Base-by-base conservation (phyloP, 225 moss, liverwort and hornwort species). In the Sphagnum contortum region DNA sequence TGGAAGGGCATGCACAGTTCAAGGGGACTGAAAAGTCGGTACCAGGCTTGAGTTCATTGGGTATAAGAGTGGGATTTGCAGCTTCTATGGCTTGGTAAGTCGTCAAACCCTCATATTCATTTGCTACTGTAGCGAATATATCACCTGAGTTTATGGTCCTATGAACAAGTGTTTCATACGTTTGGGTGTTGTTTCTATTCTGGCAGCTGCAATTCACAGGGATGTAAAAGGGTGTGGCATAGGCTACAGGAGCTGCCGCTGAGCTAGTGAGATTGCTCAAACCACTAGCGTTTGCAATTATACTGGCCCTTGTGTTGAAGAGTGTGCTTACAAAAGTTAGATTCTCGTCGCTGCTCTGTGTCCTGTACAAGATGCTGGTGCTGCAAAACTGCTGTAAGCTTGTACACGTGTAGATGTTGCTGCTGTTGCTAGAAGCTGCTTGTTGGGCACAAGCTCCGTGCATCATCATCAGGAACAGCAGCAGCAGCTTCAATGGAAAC, bases 91-190 rank as follows among this genome's bases (percentile, higher is more conserved):
- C 78, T 3, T 48, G 12, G 3, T 64, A 52, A n/a, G 68, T 62
- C 29, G 66, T 54, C 73, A 85, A 61, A 5, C 52, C 47, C 51
- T 81, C 75, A 47, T 71, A 81, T 14, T 5, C 3, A 3, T 10
- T 47, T 54, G 12, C 47, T 4, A 81, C 4, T 5, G 14, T 0
- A 53, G 48, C 75, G 45, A 71, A 79, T 0, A 50, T 78, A 65
- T 85, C 84, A 10, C 77, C 81, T 0, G 2, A 0, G 44, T 64
- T 71, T 54, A 96, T 88, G 6, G 49, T 82, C 70, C 87, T 88
- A 2, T 76, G 64, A 45, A 92, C 75, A 14, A 71, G 68, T 4
- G 71, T 66, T 47, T 67, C 70, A 47, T 75, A 71, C 0, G 72
- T 64, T 29, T 29, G 29, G 29, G 29, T 29, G 29, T 29, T 29